Evolutionary conservation across 345 rosid genomes (phyloP).

Genomic region (Arabidopsis suecica): DNA sequence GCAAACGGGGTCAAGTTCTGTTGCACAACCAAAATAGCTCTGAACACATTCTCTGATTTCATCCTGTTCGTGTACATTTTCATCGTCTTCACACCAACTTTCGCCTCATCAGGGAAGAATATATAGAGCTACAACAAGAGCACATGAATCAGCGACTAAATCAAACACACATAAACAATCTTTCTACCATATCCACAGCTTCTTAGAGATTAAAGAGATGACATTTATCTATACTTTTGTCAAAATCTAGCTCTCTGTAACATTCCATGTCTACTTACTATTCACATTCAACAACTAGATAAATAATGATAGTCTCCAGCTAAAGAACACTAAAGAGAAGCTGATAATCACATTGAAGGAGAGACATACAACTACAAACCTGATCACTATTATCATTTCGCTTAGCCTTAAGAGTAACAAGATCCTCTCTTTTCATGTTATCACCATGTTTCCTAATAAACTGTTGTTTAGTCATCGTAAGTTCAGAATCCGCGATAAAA

Average conservation of each 20-base stretch:
- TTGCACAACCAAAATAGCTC: slow-evolving; percentile 84
- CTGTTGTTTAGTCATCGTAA: slow-evolving; percentile 56
- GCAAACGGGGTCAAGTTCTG: slow-evolving; percentile 89
- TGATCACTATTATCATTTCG: slow-evolving; percentile 62
- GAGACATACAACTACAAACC: slow-evolving; percentile 46
- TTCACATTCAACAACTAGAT: not conserved
- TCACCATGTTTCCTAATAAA: slow-evolving; percentile 69
- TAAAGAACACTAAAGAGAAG: not conserved
- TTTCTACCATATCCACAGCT: not conserved
- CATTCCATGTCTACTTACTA: not conserved
- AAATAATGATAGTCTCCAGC: not conserved
- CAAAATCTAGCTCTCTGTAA: not conserved
- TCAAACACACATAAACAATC: slow-evolving; percentile 3
- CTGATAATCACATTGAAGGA: not conserved
- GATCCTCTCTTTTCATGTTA: slow-evolving; percentile 90
- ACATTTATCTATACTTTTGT: not conserved
- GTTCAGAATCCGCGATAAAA: slow-evolving; percentile 67
- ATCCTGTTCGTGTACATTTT: slow-evolving; percentile 81
- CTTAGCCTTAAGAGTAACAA: slow-evolving; percentile 64
- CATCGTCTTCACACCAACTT: slow-evolving; percentile 93
- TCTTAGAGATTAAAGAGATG: not conserved
- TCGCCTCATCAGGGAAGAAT: slow-evolving; percentile 84
- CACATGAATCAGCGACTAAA: slow-evolving; percentile 1
- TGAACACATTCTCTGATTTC: slow-evolving; percentile 80
- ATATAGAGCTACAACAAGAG: slow-evolving; percentile 63